phyloP scores from a whole-genome alignment of 2,329 filamentous ascomycete species.

The Diaporthe velutina region DNA sequence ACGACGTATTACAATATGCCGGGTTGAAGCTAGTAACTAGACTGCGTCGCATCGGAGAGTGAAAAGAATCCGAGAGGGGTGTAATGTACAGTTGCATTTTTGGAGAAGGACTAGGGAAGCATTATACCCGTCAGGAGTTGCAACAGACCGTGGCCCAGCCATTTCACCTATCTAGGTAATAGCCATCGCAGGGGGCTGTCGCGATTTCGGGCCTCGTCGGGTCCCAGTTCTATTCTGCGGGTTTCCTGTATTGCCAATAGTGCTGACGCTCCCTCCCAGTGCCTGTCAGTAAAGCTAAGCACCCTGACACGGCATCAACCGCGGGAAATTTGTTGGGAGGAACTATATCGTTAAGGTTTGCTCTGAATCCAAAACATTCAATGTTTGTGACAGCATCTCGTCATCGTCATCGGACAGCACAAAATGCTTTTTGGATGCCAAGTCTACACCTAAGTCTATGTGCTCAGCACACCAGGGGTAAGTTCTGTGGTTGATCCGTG shows the following conservation, averaged over 20 bases:
- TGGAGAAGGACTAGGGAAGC: neutral
- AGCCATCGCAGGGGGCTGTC: neutral
- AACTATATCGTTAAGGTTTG: neutral
- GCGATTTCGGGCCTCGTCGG: neutral
- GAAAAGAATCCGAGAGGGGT: neutral
- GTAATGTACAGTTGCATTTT: slow-evolving; percentile 18
- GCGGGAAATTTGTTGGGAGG: neutral
- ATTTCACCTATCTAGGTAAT: neutral
- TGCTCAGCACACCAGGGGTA: neutral
- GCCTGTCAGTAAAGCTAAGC: neutral
- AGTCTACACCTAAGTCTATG: neutral
- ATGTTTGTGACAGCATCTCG: slow-evolving; percentile 2
- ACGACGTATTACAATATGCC: neutral
- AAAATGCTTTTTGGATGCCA: neutral
- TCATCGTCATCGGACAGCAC: neutral
- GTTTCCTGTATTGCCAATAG: neutral
- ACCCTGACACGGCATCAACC: neutral
- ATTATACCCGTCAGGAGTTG: slow-evolving; percentile 1
- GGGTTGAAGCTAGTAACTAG: neutral
- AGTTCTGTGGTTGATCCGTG: neutral
- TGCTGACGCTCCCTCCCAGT: neutral
- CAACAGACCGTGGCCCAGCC: neutral
- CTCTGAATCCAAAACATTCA: neutral
- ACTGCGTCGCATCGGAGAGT: neutral
- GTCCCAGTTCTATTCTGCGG: slow-evolving; percentile 6